Evolutionary conservation across 495 filamentous ascomycete species (phyloP), one percentile per base, ranked within the genome.

Genomic region (Bathelium albidoporum): DNA sequence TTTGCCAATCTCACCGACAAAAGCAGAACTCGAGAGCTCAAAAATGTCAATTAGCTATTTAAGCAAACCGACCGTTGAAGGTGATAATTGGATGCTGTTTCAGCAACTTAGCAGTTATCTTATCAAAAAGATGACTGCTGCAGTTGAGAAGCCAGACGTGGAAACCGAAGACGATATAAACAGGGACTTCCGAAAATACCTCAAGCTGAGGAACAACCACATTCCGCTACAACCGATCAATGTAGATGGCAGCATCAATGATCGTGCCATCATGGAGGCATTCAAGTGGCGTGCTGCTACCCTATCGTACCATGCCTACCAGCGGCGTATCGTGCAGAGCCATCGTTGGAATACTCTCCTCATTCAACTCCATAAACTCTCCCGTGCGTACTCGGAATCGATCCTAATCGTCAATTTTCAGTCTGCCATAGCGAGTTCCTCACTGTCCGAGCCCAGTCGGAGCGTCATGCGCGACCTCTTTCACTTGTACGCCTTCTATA

Each of bases 11-110:
- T n/a, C n/a, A n/a, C n/a, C n/a, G n/a, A n/a, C n/a, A n/a, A n/a
- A n/a, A n/a, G 29, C 7, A 16, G 4, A 28, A 9, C 5, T 11
- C 1, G 24, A 3, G 5, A 29, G 49, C 49, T 55, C 11, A 55
- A n/a, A 3, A 2, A 20, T 55, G 7, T 5, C 12, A 1, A 12
- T n/a, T 32, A 70, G 65, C 31, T 80, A 80, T 61, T 68, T 80
- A 2, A 77, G 76, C 11, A 80, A 81, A 67, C 76, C 76, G 1
- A 82, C 79, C 0, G 78, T 81, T 20, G 79, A 82, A 64, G 79
- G 79, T 22, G 79, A 82, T 65, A 81, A 82, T 49, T 81, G 78
- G 78, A 80, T 82, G 78, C 80, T 82, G 34, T 79, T 76, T 2
- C 77, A 80, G 62, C 79, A 81, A 68, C 74, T 77, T 7, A 75